A percentile compares a stretch with the other conserved stretches of the same genome.
Evolutionary conservation across 2,329 filamentous ascomycete species (phyloP).

Genomic region (Calonectria hawksworthii): DNA sequence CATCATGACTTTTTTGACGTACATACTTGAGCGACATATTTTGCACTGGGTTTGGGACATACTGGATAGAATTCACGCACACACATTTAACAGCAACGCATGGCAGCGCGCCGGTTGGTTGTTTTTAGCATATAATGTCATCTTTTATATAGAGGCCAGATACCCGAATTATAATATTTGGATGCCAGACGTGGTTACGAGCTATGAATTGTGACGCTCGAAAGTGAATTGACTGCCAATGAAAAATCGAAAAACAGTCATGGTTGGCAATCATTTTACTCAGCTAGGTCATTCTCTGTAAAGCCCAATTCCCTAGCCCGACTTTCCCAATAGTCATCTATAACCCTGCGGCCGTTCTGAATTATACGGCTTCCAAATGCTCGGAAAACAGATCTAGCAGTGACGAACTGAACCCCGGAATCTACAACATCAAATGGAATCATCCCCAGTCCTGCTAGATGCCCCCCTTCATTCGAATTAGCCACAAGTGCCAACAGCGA

Average conservation of each 20-base stretch:
- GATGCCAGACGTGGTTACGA: background rate
- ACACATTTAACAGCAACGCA: background rate
- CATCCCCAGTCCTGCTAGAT: too few species aligned
- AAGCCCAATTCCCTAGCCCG: background rate
- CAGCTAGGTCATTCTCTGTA: background rate
- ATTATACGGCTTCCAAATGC: background rate
- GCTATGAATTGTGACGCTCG: background rate
- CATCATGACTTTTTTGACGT: conserved; percentile 2
- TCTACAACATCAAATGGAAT: too few species aligned
- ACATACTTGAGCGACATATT: conserved; percentile 4
- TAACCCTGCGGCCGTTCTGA: too few species aligned
- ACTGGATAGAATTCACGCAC: background rate
- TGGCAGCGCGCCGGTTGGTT: conserved; percentile 19
- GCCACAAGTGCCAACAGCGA: too few species aligned
- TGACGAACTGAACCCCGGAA: background rate
- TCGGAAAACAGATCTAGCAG: background rate
- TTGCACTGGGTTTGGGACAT: background rate
- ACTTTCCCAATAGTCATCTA: background rate
- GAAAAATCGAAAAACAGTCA: too few species aligned
- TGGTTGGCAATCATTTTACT: too few species aligned
- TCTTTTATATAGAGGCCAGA: background rate
- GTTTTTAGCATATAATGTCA: background rate
- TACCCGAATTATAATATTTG: background rate
- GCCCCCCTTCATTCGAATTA: too few species aligned
- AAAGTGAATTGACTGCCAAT: background rate